phyloP scores from a whole-genome alignment of 805 yeast genomes.

The Wickerhamiella azymoides region DNA sequence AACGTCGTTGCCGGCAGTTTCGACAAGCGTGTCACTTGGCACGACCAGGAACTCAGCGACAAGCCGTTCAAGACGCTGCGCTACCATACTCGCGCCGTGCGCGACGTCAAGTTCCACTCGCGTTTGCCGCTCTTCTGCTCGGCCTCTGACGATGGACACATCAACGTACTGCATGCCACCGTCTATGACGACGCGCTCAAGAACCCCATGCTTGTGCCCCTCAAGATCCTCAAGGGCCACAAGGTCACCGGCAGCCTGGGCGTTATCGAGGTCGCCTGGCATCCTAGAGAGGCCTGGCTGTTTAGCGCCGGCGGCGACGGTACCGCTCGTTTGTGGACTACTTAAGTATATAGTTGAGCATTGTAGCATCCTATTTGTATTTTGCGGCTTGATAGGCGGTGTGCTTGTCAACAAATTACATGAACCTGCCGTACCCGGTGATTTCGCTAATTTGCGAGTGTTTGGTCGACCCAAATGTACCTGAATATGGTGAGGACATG shows the following conservation, averaged over 20 bases:
- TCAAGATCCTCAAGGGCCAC: constrained; percentile 89
- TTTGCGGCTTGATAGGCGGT: too few species aligned
- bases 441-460: too few species aligned
- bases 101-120: constrained; percentile 77
- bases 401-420: too few species aligned
- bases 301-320: constrained; percentile 97
- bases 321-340: constrained; percentile 91
- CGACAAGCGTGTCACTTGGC: constrained; percentile 95
- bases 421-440: too few species aligned
- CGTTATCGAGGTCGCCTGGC: constrained; percentile 82
- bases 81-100: constrained; percentile 89
- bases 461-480: too few species aligned
- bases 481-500: too few species aligned
- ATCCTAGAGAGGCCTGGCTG: constrained; percentile 96
- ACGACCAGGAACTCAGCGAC: constrained; percentile 74
- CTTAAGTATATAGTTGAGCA: constrained; percentile 27
- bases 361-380: too few species aligned
- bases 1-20: constrained; percentile 83
- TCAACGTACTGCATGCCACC: constrained; percentile 92
- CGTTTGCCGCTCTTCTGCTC: constrained; percentile 83
- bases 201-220: constrained; percentile 88
- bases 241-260: constrained; percentile 68
- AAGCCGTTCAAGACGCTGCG: constrained; percentile 93
- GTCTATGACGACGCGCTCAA: constrained; percentile 93
- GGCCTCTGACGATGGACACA: constrained; percentile 85